phyloP scores from a whole-genome alignment of 352 stramenopile genomes.

The Phytopythium vexans region DNA sequence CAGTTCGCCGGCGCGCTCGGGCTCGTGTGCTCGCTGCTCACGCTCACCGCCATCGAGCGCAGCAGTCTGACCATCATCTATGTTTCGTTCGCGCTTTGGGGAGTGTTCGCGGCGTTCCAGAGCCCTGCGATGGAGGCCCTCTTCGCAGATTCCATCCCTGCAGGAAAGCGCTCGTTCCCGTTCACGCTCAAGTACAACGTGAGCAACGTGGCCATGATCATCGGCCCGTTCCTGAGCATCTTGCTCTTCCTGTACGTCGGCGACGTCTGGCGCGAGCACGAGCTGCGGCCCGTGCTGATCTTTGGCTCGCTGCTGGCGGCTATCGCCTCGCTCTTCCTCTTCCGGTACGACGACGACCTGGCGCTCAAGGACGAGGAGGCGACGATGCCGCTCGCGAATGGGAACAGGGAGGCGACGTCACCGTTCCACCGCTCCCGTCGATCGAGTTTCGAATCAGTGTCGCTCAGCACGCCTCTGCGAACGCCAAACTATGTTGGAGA shows the following conservation, averaged over 20 bases:
- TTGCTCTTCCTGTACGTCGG: slow-evolving; percentile 65
- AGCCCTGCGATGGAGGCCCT: slow-evolving; percentile 67
- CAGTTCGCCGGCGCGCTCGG: slow-evolving; percentile 56
- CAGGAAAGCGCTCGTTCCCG: slow-evolving; percentile 57
- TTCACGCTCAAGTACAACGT: slow-evolving; percentile 86
- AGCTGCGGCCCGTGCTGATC: slow-evolving; percentile 54
- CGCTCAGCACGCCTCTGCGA: slow-evolving; percentile 22
- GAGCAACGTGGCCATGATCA: slow-evolving; percentile 63
- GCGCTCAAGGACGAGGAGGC: slow-evolving; percentile 17
- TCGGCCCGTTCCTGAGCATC: slow-evolving; percentile 60
- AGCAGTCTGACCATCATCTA: slow-evolving; percentile 48
- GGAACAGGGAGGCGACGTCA: background rate
- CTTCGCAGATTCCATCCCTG: slow-evolving; percentile 71
- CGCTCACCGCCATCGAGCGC: slow-evolving; percentile 49
- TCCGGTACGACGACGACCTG: slow-evolving; percentile 67
- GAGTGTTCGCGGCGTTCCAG: slow-evolving; percentile 66
- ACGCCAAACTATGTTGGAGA: slow-evolving; percentile 52
- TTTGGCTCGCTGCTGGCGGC: slow-evolving; percentile 55
- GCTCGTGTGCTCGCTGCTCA: slow-evolving; percentile 41
- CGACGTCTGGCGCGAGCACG: slow-evolving; percentile 50
- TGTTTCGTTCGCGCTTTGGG: slow-evolving; percentile 64
- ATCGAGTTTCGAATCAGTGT: background rate
- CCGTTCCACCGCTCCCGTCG: slow-evolving; percentile 1
- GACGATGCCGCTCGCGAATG: background rate
- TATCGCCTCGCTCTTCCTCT: slow-evolving; percentile 42